These are phyloP conservation scores for Novymonas esmeraldas DNA, from an alignment of 208 protist genomes.

Conservation along the genomic window DNA sequence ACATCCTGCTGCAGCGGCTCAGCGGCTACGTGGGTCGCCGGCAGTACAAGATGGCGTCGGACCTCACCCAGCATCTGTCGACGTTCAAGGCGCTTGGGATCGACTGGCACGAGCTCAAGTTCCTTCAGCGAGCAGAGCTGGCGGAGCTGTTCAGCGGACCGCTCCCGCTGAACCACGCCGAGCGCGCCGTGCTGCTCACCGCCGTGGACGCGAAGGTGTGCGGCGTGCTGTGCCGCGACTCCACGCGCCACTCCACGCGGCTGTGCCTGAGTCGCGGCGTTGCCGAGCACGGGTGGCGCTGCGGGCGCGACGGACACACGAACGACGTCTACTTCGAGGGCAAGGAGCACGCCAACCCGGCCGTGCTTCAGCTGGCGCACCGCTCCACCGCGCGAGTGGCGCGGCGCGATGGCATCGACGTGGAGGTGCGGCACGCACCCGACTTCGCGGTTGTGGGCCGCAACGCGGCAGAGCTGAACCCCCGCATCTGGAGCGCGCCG, in stretches of 20 bases:
- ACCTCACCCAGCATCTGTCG: conserved; percentile 50
- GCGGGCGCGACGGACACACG: conserved; percentile 77
- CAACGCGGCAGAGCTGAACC: conserved; percentile 54
- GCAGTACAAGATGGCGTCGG: conserved; percentile 84
- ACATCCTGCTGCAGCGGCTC: conserved; percentile 72
- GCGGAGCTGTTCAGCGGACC: conserved; percentile 52
- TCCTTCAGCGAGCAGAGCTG: conserved; percentile 60
- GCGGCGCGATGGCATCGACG: conserved; percentile 63
- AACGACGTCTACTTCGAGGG: conserved; percentile 92
- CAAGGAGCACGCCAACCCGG: conserved; percentile 74
- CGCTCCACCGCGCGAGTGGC: conserved; percentile 55
- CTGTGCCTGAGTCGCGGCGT: conserved; percentile 75
- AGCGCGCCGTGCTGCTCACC: conserved; percentile 65
- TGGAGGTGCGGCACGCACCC: conserved; percentile 69
- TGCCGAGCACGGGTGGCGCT: conserved; percentile 84
- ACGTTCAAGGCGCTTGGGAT: conserved; percentile 65
- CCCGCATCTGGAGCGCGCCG: conserved; percentile 79
- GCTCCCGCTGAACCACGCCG: conserved; percentile 46
- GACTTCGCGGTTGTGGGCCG: conserved; percentile 85
- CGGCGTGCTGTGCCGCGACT: conserved; percentile 74
- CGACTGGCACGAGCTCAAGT: conserved; percentile 92
- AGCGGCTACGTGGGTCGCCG: conserved; percentile 79
- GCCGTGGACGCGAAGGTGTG: conserved; percentile 78
- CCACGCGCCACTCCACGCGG: conserved; percentile 65
- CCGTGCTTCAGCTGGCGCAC: conserved; percentile 53